A percentile compares a stretch with the other conserved stretches of the same genome.
phyloP scores from a whole-genome alignment of 2,329 filamentous ascomycete genomes.

The Dothistroma pini region DNA sequence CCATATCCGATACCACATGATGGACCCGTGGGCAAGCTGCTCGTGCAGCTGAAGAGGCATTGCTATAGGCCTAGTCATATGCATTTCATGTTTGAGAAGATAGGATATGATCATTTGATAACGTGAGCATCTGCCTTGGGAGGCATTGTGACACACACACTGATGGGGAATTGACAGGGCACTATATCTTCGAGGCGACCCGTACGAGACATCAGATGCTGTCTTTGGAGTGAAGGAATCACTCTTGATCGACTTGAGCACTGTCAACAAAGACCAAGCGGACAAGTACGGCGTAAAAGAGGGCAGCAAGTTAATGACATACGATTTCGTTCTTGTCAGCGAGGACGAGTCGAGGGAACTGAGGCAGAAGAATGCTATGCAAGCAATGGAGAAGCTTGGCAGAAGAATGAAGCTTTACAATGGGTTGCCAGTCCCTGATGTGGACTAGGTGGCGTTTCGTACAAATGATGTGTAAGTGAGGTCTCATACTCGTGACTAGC shows the following conservation, averaged over 20 bases:
- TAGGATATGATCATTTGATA: conserved; percentile 73
- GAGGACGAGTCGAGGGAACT: conserved; percentile 65
- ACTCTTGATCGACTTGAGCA: conserved; percentile 62
- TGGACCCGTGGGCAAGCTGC: conserved; percentile 72
- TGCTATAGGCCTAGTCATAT: conserved; percentile 73
- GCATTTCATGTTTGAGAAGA: conserved; percentile 86
- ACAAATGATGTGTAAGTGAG: neutral
- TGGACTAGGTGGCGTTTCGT: conserved; percentile 42
- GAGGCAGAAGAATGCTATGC: conserved; percentile 62
- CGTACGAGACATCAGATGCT: conserved; percentile 77
- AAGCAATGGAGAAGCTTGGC: conserved; percentile 65
- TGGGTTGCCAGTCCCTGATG: conserved; percentile 71
- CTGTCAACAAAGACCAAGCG: conserved; percentile 53
- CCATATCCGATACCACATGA: conserved; percentile 82
- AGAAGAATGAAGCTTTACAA: conserved; percentile 69
- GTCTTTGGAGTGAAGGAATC: conserved; percentile 86
- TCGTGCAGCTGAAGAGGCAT: conserved; percentile 66
- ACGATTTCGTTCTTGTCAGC: conserved; percentile 75
- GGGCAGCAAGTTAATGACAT: conserved; percentile 52
- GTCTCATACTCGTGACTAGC: neutral
- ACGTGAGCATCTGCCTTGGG: conserved; percentile 58
- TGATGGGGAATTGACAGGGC: conserved; percentile 50
- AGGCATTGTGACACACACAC: neutral
- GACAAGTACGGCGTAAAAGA: conserved; percentile 60
- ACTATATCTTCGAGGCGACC: conserved; percentile 71